Evolutionary conservation across 2,329 filamentous ascomycete genomes (phyloP).

Genomic region (Fusarium sp.): DNA sequence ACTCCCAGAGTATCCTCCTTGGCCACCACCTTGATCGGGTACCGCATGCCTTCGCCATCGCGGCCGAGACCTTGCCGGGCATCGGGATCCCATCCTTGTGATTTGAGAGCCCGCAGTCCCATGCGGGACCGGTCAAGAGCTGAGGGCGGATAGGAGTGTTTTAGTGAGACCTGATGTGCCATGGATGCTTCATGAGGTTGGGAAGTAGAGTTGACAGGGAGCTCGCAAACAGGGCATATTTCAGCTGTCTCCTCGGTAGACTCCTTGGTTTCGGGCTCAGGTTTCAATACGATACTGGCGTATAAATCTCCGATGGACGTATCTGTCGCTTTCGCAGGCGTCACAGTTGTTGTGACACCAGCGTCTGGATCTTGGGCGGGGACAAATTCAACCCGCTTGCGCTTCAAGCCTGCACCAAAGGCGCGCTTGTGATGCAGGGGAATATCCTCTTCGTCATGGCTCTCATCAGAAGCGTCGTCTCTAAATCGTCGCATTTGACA

Average conservation of each 20-base stretch:
- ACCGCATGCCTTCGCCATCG: conserved; percentile 76
- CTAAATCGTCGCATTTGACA: conserved; percentile 44
- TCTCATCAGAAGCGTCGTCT: conserved; percentile 39
- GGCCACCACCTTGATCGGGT: conserved; percentile 77
- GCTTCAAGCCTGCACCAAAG: conserved; percentile 68
- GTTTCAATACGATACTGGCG: conserved; percentile 71
- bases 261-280: conserved; percentile 25
- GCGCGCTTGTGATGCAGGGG: conserved; percentile 66
- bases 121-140: conserved; percentile 77
- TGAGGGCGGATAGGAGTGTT: conserved; percentile 79
- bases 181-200: conserved; percentile 70
- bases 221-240: conserved; percentile 52
- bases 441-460: conserved; percentile 57
- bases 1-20: conserved; percentile 84
- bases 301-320: conserved; percentile 67
- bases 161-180: conserved; percentile 77
- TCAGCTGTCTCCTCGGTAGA: conserved; percentile 24
- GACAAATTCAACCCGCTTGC: conserved; percentile 68
- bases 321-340: conserved; percentile 34
- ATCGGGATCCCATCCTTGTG: conserved; percentile 82
- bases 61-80: conserved; percentile 78
- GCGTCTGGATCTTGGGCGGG: conserved; percentile 58
- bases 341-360: conserved; percentile 30
- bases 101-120: conserved; percentile 74
- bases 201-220: conserved; percentile 48